Conservation (phyloP, 257 asterid genomes). For the Scutellaria minor region DNA sequence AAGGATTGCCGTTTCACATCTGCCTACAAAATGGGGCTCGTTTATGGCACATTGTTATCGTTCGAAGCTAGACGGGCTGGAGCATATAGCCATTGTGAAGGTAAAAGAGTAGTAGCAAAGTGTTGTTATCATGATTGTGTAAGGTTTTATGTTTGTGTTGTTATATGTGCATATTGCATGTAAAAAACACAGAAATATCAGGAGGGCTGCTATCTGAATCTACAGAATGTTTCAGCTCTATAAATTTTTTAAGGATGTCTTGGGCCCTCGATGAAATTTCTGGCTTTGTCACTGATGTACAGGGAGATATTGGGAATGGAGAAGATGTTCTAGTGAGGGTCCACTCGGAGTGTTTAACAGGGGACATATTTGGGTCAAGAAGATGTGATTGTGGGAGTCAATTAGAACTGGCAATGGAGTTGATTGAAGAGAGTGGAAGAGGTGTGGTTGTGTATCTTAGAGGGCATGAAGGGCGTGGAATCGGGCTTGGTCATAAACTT, state of each 20-base stretch:
- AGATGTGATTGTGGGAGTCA: constrained; percentile 88
- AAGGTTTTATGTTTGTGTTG: neutral
- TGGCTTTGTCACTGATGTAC: neutral
- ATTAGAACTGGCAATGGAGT: constrained; percentile 77
- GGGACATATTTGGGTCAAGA: constrained; percentile 80
- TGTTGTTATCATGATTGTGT: neutral
- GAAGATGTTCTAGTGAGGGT: constrained; percentile 84
- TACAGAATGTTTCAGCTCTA: no score
- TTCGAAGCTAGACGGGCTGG: constrained; percentile 75
- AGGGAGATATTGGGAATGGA: constrained; percentile 85
- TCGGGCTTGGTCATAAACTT: constrained; percentile 82
- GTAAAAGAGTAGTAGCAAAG: constrained; percentile 31
- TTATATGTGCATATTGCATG: no score
- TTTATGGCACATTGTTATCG: constrained; percentile 70
- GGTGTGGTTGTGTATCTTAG: constrained; percentile 79
- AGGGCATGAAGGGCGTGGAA: constrained; percentile 90
- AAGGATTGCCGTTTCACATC: constrained; percentile 59
- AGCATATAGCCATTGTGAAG: constrained; percentile 77
- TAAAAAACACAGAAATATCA: no score
- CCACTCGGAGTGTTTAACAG: constrained; percentile 89
- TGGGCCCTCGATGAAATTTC: no score
- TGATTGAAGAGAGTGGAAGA: constrained; percentile 70
- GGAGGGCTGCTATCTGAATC: no score
- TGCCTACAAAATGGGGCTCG: constrained; percentile 87
- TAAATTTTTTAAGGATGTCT: no score